Base-by-base conservation (phyloP, 169 alveolate species). In the Plasmodium ovale region DNA sequence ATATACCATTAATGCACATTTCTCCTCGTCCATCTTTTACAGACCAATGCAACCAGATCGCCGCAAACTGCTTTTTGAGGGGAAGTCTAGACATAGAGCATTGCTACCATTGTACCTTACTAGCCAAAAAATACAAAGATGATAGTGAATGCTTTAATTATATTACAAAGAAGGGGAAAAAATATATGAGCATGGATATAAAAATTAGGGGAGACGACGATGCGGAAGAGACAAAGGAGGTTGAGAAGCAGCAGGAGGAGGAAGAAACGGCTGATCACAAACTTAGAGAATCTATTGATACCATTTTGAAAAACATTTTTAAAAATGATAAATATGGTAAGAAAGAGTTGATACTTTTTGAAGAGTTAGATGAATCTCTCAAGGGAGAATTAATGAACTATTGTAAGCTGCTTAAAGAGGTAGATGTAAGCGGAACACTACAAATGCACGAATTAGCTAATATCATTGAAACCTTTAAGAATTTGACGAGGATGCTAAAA, bases 401-500 rank as follows among this genome's bases (percentile, higher is more conserved):
- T 59, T 74, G 88, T 60, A 12, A 16, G 5, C 33, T 74, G 1
- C 10, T 74, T 5, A 74, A 74, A 37, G 37, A 74, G 65, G 59
- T 74, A 14, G 88, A 74, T 27, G 39, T 25, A n/a, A 74, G 88
- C 60, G 88, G 88, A 19, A 74, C 88, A 27, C 35, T 74, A 12
- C 51, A 74, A 0, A 31, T 14, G 12, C 53, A 60, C 37, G 53
- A 74, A 60, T 5, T 74, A 58, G 77, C 72, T 27, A 74, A 60
- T 37, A 74, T 39, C 23, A 19, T 5, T 4, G 82, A 79, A 44
- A 39, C 59, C 44, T 84, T 10, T 56, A 84, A 59, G 9, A 84
- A 84, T 68, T 23, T 84, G 25, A 39, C 51, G 1, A 68, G 68
- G 12, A 31, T 84, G 5, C 10, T 84, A 23, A 54, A 25, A 27